Base-by-base conservation (phyloP, 352 stramenopile genomes). In the Globisporangium apiculatum region DNA sequence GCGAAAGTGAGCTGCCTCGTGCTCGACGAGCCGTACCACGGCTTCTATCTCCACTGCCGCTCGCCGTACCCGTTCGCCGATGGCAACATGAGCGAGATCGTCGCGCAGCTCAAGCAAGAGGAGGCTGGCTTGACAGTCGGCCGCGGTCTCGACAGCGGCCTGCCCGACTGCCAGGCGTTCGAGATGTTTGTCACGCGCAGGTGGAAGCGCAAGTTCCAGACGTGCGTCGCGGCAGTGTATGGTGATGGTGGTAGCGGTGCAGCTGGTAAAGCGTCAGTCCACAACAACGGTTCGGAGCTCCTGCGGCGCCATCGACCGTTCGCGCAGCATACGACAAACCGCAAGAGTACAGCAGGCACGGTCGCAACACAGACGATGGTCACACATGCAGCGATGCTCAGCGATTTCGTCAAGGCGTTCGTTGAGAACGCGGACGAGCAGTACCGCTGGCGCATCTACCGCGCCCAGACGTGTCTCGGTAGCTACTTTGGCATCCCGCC, bases 41-140 rank as follows among this genome's bases (percentile, higher is more conserved):
- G 91, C 1, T 98, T 91, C 65, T 98, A 98, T 67, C 69, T 98
- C 4, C 94, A 98, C 62, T 97, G 95, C 50, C 83, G 87, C 46
- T 97, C 92, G 11, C 89, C 94, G 4, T 95, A 98, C 65, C 81
- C 89, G 61, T 94, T 91, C 61, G 93, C 94, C 12, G 95, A 98
- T 62, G 87, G 85, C 0, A 92, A 72, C 53, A 98, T 98, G 90
- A 67, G 78, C n/a, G 83, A 97, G 55, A 75, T 98, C 17, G 75
- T 95, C 17, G 73, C 91, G 14, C 90, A 97, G 50, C 86, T 98
- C 7, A 81, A 91, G 47, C 87, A 97, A 54, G 95, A 98, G 72
- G 76, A 91, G 51, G 75, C 76, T 0, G 92, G 92, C 0, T 63
- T 97, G 35, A 95, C 82, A 0, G 79, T 86, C 12, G 87, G 89